Evolutionary conservation across 352 stramenopile species (phyloP), one percentile per base, ranked within the genome.

Genomic region (Phytophthora macrochlamydospora): DNA sequence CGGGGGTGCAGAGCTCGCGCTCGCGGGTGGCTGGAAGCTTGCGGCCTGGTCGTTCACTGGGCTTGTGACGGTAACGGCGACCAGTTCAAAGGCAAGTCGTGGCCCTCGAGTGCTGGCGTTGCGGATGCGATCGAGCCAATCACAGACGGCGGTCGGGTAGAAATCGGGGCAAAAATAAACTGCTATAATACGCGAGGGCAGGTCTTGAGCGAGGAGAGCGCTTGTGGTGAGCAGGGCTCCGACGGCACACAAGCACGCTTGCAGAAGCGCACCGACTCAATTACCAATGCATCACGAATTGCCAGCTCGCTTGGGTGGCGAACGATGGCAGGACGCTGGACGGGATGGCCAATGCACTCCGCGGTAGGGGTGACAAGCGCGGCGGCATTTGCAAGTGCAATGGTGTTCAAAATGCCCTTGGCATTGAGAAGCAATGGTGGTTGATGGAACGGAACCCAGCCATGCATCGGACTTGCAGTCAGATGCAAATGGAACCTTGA

Each of bases 1-100:
- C 59, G 63, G 59, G 52, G 42, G 42, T 24, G 59, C 60, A 70
- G 66, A 74, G 66, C 66, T 74, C 40, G 51, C 56, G 67, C 67
- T 71, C 67, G 62, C 65, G 65, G 43, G 43, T 38, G 45, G 51
- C 61, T 56, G 54, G 29, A 42, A 24, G 42, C 61, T 59, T 70
- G 61, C n/a, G 54, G 56, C 51, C 32, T 65, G 57, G 44, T 44
- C 38, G 48, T 48, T 43, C 38, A 3, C 5, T 55, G 65, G 55
- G 31, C 53, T 69, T 53, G 35, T 67, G 65, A 50, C 56, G 48
- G 50, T 42, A 33, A 33, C 29, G 33, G 46, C 45, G 13, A 31
- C 48, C 46, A 31, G 29, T 29, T 4, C 3, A 18, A 7, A 14
- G 42, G 33, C 57, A 66, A 71, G 57, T 61, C 37, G 33, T 64